Evolutionary conservation across 176 grass and related monocot species (phyloP).

Genomic region (Avena sativa): DNA sequence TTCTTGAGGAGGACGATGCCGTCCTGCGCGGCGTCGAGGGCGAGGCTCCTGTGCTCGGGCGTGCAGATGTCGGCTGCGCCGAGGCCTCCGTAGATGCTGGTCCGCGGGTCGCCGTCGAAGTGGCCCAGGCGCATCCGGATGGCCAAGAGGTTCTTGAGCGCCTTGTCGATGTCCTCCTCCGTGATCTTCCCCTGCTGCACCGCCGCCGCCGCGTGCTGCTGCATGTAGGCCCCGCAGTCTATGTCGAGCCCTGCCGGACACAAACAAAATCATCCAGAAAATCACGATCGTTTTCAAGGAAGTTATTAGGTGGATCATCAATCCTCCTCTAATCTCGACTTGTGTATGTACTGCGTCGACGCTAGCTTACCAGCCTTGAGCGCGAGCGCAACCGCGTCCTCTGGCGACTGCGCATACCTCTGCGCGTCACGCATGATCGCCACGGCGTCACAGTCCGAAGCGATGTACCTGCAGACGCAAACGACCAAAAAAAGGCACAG

Average conservation of each 20-base stretch:
- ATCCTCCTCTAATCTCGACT: neutral
- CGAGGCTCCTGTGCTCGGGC: constrained; percentile 55
- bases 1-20: constrained; percentile 92
- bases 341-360: neutral
- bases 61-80: constrained; percentile 55
- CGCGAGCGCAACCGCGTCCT: constrained; percentile 30
- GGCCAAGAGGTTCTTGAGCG: constrained; percentile 61
- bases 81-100: constrained; percentile 53
- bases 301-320: neutral
- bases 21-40: constrained; percentile 70
- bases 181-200: constrained; percentile 53
- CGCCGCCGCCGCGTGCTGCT: constrained; percentile 43
- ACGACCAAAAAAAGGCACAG: constrained; percentile 12
- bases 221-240: constrained; percentile 58
- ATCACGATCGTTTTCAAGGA: neutral
- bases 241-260: constrained; percentile 66
- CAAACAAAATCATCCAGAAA: too few relatives aligned
- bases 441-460: constrained; percentile 47
- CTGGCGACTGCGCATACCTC: constrained; percentile 22
- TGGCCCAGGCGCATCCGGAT: constrained; percentile 72
- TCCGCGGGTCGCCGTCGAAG: constrained; percentile 73
- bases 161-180: constrained; percentile 65
- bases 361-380: constrained; percentile 35
- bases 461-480: constrained; percentile 46
- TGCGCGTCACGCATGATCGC: constrained; percentile 32